Percentiles rank a stretch among this genome's conserved stretches.
phyloP scores from a whole-genome alignment of 306 rosid genomes.

The Biancaea sappan region DNA sequence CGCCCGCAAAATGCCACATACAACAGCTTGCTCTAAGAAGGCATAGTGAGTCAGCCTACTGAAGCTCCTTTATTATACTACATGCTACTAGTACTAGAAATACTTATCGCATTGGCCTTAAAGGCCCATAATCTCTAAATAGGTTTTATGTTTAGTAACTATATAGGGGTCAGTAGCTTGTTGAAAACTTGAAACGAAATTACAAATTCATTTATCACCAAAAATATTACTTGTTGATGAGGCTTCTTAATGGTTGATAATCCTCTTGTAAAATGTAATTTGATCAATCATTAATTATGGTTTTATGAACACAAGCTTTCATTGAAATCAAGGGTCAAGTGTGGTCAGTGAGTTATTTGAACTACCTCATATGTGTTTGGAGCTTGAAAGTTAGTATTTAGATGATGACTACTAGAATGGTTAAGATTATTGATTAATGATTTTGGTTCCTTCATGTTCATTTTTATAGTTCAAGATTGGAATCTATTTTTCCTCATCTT shows the following conservation, averaged over 20 bases:
- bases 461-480: constrained; percentile 12
- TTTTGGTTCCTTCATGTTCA: constrained; percentile 18
- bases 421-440: neutral
- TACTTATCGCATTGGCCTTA: too few species aligned
- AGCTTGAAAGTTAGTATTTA: constrained; percentile 3
- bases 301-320: neutral
- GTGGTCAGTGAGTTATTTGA: constrained; percentile 2
- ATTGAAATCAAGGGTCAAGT: constrained; percentile 4
- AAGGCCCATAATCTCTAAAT: neutral
- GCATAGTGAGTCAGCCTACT: too few species aligned
- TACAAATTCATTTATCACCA: neutral
- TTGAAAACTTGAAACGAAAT: constrained; percentile 9
- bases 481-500: constrained; percentile 30
- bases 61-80: too few species aligned
- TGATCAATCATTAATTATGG: neutral
- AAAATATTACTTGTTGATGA: neutral
- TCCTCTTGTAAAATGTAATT: neutral
- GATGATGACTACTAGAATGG: constrained; percentile 5
- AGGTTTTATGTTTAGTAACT: too few species aligned
- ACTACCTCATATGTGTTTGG: constrained; percentile 4
- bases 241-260: neutral
- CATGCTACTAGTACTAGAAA: too few species aligned
- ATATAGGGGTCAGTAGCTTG: neutral
- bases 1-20: too few species aligned
- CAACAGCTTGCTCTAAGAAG: too few species aligned